These are phyloP conservation scores for Xanthoconium purpureum DNA, from an alignment of 768 basidiomycete species.

Conservation along the genomic window DNA sequence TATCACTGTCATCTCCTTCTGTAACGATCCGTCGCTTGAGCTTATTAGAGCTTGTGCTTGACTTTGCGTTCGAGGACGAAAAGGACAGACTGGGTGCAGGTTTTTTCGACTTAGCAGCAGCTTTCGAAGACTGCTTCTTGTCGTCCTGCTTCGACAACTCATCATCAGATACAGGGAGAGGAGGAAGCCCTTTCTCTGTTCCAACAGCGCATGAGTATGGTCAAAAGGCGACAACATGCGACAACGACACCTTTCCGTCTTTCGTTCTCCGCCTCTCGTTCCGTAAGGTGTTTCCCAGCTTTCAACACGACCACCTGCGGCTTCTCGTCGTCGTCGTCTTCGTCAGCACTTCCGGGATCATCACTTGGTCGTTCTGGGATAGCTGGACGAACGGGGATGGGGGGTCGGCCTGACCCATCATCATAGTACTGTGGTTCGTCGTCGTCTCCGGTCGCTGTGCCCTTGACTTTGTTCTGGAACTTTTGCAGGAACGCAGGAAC, in stretches of 20 bases:
- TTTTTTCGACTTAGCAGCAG: conserved; percentile 24
- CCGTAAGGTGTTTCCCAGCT: conserved; percentile 83
- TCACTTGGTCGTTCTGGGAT: conserved; percentile 67
- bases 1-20: conserved; percentile 30
- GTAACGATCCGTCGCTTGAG: conserved; percentile 37
- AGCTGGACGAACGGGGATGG: conserved; percentile 70
- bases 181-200: conserved; percentile 59
- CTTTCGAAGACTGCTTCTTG: conserved; percentile 16
- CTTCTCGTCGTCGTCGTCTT: conserved; percentile 71
- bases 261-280: conserved; percentile 74
- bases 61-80: conserved; percentile 34
- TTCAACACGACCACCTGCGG: conserved; percentile 88
- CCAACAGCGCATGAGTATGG: conserved; percentile 1
- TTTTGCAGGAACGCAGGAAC: conserved; percentile 66
- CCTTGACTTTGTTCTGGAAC: conserved; percentile 61
- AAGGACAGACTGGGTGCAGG: conserved; percentile 35
- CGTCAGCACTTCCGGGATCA: conserved; percentile 71
- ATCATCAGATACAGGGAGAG: conserved; percentile 42
- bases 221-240: not conserved
- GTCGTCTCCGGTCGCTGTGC: conserved; percentile 47
- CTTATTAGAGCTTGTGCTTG: conserved; percentile 24
- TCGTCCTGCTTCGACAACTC: conserved; percentile 29
- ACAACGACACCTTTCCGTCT: conserved; percentile 58
- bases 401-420: conserved; percentile 64
- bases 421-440: conserved; percentile 56